Base-by-base conservation (phyloP, 1,284 basidiomycete genomes). In the Coniferiporia sulphurascens region DNA sequence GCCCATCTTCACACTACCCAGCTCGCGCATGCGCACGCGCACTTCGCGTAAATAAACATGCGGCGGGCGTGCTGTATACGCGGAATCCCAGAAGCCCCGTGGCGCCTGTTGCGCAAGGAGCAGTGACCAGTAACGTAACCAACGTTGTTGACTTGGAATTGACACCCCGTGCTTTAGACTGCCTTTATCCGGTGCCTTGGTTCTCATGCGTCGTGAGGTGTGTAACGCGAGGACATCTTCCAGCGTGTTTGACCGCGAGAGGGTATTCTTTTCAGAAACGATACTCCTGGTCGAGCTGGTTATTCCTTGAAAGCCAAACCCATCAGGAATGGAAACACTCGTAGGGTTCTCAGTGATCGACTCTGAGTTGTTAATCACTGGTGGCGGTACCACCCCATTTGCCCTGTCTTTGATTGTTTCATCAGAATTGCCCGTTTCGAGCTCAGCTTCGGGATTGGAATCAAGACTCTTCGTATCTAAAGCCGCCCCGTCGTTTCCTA, bases 91-190 rank as follows among this genome's bases (percentile, higher is more conserved):
- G 62, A 86, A 71, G 45, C 76, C 73, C 1, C 69, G 62, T 3
- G 86, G 86, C 0, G 76, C 82, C 52, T 79, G 78, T 49, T 78
- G 74, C 1, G 79, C 73, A 34, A 90, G 75, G n/a, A 87, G 65
- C 4, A 84, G 75, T 1, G 85, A 82, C 87, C 87, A 90, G 67
- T 90, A 90, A 64, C 80, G 78, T 12, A 91, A 72, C 78, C 84
- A 91, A 12, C 88, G 79, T 4, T 82, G 77, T 69, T 90, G 89
- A 61, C 84, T 87, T 0, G 88, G 86, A 63, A 91, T 89, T 64
- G 85, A 89, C 41, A 90, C 85, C 15, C 87, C 87, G 67, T 82
- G 83, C 65, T 81, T 83, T 19, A 69, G 65, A 63, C 82, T 84
- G 63, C 82, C 83, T 61, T 74, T 74, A 61, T 67, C 62, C 45